phyloP scores from a whole-genome alignment of 495 filamentous ascomycete species.

The Daldinia caldariorum region DNA sequence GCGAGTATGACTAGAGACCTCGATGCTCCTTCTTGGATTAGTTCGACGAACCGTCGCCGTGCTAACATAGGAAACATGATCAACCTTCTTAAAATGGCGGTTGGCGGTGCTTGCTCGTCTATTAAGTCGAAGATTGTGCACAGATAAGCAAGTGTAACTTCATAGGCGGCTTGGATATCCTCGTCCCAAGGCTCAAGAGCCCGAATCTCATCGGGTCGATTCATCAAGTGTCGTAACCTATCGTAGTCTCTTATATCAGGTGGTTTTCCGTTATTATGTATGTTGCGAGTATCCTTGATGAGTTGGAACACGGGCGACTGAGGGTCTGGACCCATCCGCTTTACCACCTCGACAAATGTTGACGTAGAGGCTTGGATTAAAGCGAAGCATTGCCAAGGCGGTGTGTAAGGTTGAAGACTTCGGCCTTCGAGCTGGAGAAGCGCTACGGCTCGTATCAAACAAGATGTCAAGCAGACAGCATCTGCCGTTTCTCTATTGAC shows the following conservation, averaged over 20 bases:
- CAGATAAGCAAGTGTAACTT: constrained; percentile 48
- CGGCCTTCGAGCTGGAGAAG: constrained; percentile 48
- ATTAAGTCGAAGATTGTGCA: constrained; percentile 48
- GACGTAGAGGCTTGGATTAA: constrained; percentile 35
- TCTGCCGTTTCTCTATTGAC: constrained; percentile 50
- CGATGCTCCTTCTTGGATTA: constrained; percentile 49
- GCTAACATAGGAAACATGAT: constrained; percentile 52
- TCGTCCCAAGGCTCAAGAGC: constrained; percentile 46
- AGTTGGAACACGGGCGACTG: constrained; percentile 22
- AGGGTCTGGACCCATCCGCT: constrained; percentile 34
- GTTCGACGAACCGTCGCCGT: constrained; percentile 46
- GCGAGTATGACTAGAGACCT: constrained; percentile 54
- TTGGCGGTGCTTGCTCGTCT: constrained; percentile 35
- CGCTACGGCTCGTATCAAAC: constrained; percentile 43
- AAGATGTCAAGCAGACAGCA: constrained; percentile 48
- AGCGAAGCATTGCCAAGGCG: constrained; percentile 53
- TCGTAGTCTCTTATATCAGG: constrained; percentile 5
- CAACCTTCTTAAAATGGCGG: constrained; percentile 47
- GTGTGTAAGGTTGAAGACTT: constrained; percentile 47
- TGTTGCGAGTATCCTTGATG: constrained; percentile 17
- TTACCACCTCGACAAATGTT: constrained; percentile 39
- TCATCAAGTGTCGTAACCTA: constrained; percentile 24
- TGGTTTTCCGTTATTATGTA: constrained; percentile 23
- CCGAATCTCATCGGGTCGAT: constrained; percentile 13
- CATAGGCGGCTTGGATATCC: constrained; percentile 49